Evolutionary conservation across 169 alveolate species (phyloP).

Genomic region (Plasmodium malariae): DNA sequence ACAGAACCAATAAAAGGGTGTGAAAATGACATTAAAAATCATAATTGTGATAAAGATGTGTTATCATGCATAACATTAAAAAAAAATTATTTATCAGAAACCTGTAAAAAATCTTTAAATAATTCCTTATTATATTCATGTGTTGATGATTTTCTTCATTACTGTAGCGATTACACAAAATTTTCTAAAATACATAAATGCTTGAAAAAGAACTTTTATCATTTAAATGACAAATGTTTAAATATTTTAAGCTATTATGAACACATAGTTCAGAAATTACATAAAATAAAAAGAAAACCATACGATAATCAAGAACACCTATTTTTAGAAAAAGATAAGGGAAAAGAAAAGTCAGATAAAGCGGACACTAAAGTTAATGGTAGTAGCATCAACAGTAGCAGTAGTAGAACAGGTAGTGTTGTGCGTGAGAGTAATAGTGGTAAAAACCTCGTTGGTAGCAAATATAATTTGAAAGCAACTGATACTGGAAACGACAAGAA

Average conservation of each 20-base stretch:
- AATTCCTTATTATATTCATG: constrained; percentile 65
- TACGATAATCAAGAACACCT: constrained; percentile 29
- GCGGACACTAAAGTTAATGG: not conserved
- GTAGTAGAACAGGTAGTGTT: not conserved
- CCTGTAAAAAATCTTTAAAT: constrained; percentile 37
- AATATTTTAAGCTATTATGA: constrained; percentile 65
- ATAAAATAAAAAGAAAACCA: constrained; percentile 62
- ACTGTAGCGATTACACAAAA: constrained; percentile 48
- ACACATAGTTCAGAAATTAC: constrained; percentile 63
- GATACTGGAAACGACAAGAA: not conserved
- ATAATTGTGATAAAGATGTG: constrained; percentile 62
- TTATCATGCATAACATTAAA: constrained; percentile 66
- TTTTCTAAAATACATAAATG: constrained; percentile 63
- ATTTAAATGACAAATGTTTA: constrained; percentile 34
- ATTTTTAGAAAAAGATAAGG: constrained; percentile 41
- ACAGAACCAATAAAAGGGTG: constrained; percentile 71
- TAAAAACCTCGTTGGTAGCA: not conserved
- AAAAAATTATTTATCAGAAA: constrained; percentile 50
- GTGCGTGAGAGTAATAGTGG: not conserved
- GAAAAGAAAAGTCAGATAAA: not conserved
- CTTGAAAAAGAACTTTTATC: constrained; percentile 38
- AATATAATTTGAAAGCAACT: constrained; percentile 3
- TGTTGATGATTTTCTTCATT: constrained; percentile 19
- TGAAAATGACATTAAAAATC: constrained; percentile 71
- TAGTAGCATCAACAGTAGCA: not conserved